Evolutionary conservation across 2,329 filamentous ascomycete species (phyloP).

Genomic region (Pseudogymnoascus sp.): DNA sequence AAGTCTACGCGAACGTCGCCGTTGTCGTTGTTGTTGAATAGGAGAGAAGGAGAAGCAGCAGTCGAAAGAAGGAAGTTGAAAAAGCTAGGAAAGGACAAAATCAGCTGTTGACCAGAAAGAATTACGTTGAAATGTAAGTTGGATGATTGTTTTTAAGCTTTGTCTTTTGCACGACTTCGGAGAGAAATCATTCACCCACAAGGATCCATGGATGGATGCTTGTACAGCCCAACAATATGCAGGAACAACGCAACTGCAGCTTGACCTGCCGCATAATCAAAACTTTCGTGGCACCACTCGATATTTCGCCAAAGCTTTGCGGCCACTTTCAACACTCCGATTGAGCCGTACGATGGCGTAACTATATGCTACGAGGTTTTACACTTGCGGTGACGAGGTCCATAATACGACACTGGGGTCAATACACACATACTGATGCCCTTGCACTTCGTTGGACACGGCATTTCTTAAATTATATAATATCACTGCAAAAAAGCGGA

Average conservation of each 20-base stretch:
- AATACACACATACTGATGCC: neutral
- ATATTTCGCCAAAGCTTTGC: neutral
- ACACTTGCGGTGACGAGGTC: neutral
- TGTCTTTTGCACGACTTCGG: neutral
- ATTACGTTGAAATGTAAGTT: slow-evolving; percentile 8
- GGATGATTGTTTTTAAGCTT: slow-evolving; percentile 9
- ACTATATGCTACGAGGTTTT: neutral
- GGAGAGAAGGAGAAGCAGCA: slow-evolving; percentile 11
- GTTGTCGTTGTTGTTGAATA: slow-evolving; percentile 10
- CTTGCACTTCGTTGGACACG: neutral
- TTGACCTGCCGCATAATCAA: slow-evolving; percentile 1
- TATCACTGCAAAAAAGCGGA: neutral
- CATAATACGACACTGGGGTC: neutral
- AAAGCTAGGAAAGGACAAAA: slow-evolving; percentile 8
- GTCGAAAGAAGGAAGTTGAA: slow-evolving; percentile 1
- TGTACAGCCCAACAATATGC: slow-evolving; percentile 1
- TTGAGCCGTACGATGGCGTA: neutral
- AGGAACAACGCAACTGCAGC: slow-evolving; percentile 9
- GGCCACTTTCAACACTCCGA: neutral
- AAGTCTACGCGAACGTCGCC: slow-evolving; percentile 6
- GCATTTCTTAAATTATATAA: neutral
- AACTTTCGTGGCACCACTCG: slow-evolving; percentile 7
- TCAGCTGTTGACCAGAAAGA: slow-evolving; percentile 2
- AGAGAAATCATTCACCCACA: neutral
- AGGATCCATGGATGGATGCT: slow-evolving; percentile 1